Evolutionary conservation across 805 yeast genomes (phyloP).

Genomic region (Saccharomycopsis fibuligera): DNA sequence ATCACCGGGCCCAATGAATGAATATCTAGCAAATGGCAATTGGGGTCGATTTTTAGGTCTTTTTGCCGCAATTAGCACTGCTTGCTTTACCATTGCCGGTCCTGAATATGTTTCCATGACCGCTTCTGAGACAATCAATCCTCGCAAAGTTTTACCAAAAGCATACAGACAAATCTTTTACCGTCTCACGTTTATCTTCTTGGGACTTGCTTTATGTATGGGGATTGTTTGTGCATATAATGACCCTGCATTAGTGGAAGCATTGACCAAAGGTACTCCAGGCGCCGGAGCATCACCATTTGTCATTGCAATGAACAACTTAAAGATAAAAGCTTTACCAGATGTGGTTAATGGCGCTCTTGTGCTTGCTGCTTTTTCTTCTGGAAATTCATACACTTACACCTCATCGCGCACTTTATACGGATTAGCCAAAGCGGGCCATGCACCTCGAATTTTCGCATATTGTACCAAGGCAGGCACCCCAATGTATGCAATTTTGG

Average conservation of each 20-base stretch:
- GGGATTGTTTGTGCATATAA: slow-evolving; percentile 71
- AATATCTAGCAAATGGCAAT: slow-evolving; percentile 46
- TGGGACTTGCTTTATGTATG: slow-evolving; percentile 70
- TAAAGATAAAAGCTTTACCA: slow-evolving; percentile 63
- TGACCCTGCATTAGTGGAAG: slow-evolving; percentile 52
- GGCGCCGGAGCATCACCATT: slow-evolving; percentile 81
- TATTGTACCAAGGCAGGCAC: slow-evolving; percentile 62
- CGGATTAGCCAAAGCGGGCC: slow-evolving; percentile 65
- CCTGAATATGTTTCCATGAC: slow-evolving; percentile 83
- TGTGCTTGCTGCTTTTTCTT: slow-evolving; percentile 69
- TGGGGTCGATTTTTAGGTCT: slow-evolving; percentile 70
- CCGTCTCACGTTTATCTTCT: slow-evolving; percentile 59
- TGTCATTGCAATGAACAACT: slow-evolving; percentile 72
- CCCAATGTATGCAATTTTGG: slow-evolving; percentile 52
- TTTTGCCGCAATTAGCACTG: slow-evolving; percentile 59
- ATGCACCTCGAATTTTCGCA: slow-evolving; percentile 64
- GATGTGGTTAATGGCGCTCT: slow-evolving; percentile 74
- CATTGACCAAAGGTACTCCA: slow-evolving; percentile 54
- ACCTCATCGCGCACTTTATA: slow-evolving; percentile 65
- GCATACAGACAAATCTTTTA: slow-evolving; percentile 73
- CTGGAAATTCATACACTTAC: slow-evolving; percentile 77
- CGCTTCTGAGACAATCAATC: slow-evolving; percentile 74
- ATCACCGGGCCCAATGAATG: slow-evolving; percentile 44
- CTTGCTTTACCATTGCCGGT: slow-evolving; percentile 76
- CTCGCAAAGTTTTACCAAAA: slow-evolving; percentile 65